phyloP scores from a whole-genome alignment of 257 asterid species.

The Phtheirospermum japonicum region DNA sequence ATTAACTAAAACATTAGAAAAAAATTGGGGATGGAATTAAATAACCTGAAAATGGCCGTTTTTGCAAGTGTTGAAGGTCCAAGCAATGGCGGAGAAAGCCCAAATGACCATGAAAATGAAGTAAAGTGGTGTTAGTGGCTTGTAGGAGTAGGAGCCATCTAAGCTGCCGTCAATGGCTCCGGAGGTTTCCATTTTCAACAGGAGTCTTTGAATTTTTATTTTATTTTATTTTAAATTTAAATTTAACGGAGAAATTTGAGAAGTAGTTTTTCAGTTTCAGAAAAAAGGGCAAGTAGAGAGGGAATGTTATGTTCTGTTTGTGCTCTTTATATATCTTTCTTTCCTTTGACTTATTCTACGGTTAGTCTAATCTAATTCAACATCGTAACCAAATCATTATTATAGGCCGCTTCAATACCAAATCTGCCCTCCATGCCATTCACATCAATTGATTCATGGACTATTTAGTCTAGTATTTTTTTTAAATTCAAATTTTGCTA shows the following conservation, averaged over 20 bases:
- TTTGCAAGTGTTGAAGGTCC: conserved; percentile 69
- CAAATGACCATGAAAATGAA: conserved; percentile 54
- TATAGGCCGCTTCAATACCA: no score
- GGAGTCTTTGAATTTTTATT: not conserved
- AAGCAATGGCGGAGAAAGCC: conserved; percentile 55
- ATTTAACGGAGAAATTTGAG: not conserved
- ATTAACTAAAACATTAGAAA: no score
- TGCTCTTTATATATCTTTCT: conserved; percentile 11
- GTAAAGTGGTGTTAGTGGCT: conserved; percentile 59
- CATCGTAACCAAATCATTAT: no score
- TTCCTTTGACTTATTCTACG: conserved; percentile 16
- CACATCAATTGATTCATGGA: no score
- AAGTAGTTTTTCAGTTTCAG: conserved; percentile 33
- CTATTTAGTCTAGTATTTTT: no score
- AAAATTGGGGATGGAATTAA: not conserved
- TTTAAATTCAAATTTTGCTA: no score
- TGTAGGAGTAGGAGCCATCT: conserved; percentile 52
- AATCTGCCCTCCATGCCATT: no score
- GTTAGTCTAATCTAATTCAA: not conserved
- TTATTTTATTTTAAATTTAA: not conserved
- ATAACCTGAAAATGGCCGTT: conserved; percentile 77
- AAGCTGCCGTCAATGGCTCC: conserved; percentile 29
- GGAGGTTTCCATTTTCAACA: conserved; percentile 36
- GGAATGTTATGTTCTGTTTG: not conserved
- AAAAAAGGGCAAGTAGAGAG: conserved; percentile 23